Evolutionary conservation across 768 basidiomycete species (phyloP), one percentile per base, ranked within the genome.

Genomic region (Tephrocybe sp.): DNA sequence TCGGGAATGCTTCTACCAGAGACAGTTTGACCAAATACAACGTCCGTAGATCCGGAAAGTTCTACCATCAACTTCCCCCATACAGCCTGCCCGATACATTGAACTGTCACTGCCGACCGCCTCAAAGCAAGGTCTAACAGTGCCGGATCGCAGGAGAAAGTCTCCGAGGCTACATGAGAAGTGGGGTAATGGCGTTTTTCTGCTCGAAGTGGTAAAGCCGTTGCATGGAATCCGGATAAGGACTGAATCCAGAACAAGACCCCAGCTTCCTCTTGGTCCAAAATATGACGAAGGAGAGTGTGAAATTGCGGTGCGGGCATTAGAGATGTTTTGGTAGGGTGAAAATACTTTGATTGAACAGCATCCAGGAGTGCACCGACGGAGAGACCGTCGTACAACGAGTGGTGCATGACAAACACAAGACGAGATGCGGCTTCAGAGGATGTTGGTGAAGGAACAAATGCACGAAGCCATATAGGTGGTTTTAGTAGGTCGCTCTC

Each of bases 321-420:
- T 0, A 57, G 24, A n/a, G 26, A 25, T 1, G 51, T 32, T 37
- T 56, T 24, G 33, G 54, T 34, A 26, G 47, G 14, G 18, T 60
- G 60, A 24, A 41, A 46, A 51, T 78, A 78, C 8, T 67, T 43
- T 14, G 48, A 41, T 37, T 69, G 58, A 2, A 78, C 62, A 23
- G 60, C 47, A 10, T 65, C 51, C 11, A 77, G 53, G 6, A 79
- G 63, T 23, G 58, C 63, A n/a, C 60, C 61, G 15, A 78, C 55
- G 10, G 77, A 74, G 23, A 72, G 40, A 10, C 77, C 77, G 51
- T 79, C 77, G 49, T 79, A 79, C 17, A 78, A 51, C 3, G 76
- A 74, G 55, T 79, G 77, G 55, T 79, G 77, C 64, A 78, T 68
- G 34, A 70, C 66, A 3, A 79, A 53, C 11, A 75, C 68, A 4